Evolutionary conservation across 192 early-diverging fungal species (phyloP), one percentile per base, ranked within the genome.

Genomic region (Rhizophagus clarus): DNA sequence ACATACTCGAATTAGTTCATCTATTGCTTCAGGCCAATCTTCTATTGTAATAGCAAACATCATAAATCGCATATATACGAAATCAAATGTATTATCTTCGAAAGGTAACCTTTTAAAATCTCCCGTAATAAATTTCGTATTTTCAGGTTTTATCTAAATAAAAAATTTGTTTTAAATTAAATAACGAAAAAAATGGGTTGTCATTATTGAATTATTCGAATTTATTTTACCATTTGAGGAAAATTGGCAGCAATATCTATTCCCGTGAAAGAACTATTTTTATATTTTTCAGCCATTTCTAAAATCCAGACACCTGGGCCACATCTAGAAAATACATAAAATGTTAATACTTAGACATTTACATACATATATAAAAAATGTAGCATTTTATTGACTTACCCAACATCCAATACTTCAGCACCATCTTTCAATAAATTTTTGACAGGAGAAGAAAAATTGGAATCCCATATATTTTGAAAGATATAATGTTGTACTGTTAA

Each of bases 191-290:
- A 37, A 37, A 37, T 37, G 5, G n/a, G n/a, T n/a, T n/a, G n/a
- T n/a, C n/a, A n/a, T n/a, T n/a, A n/a, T n/a, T n/a, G n/a, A n/a
- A n/a, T n/a, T n/a, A n/a, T n/a, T n/a, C n/a, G n/a, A 42, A 42
- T 42, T 42, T 42, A 10, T 10, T 10, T 42, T 42, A 42, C 40
- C 12, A 73, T 73, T 4, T 80, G 28, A 7, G 84, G 84, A 45
- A 82, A 85, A 42, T 79, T 83, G 9, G 79, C 83, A 2, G 74
- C 77, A 72, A 85, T 85, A 69, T 85, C 84, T 20, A 83, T 20
- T 12, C 81, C 84, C 20, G 60, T 79, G 29, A 85, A 75, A 4
- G 73, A 22, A 26, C 76, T 64, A 1, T 34, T 60, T 34, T 78
- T 82, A 79, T 80, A 80, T 12, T 37, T 69, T 10, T 34, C 14